Conservation (phyloP, 2,329 filamentous ascomycete genomes). For the Stagonosporopsis vannaccii region DNA sequence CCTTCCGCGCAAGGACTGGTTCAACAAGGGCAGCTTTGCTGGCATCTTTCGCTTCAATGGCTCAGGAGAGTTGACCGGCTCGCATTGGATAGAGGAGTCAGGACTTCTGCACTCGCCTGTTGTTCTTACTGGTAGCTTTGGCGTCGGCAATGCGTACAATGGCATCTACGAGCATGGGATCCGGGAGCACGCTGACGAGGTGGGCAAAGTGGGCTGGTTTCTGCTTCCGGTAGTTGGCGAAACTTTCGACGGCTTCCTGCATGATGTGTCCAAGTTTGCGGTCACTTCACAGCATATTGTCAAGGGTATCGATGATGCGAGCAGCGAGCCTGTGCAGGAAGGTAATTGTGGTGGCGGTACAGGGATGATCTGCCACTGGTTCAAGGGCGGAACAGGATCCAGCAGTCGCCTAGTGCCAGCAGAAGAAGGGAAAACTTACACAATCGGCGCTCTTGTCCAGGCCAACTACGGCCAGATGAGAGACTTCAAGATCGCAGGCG, state of each 20-base stretch:
- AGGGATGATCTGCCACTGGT: slow-evolving; percentile 71
- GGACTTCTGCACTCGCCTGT: slow-evolving; percentile 67
- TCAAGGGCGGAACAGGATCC: slow-evolving; percentile 72
- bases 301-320: slow-evolving; percentile 61
- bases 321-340: slow-evolving; percentile 62
- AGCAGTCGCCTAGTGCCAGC: slow-evolving; percentile 62
- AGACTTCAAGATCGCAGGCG: slow-evolving; percentile 66
- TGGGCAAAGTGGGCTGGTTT: slow-evolving; percentile 60
- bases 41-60: slow-evolving; percentile 68
- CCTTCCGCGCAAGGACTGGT: slow-evolving; percentile 53
- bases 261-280: slow-evolving; percentile 63
- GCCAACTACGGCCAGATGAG: slow-evolving; percentile 68
- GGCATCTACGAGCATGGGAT: slow-evolving; percentile 66
- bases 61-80: slow-evolving; percentile 68
- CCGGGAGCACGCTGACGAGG: slow-evolving; percentile 51
- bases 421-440: slow-evolving; percentile 55
- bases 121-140: slow-evolving; percentile 65
- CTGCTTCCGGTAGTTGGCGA: slow-evolving; percentile 66
- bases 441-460: slow-evolving; percentile 68
- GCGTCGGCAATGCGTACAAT: slow-evolving; percentile 65
- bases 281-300: slow-evolving; percentile 64
- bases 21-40: slow-evolving; percentile 52
- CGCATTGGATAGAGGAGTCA: slow-evolving; percentile 68
- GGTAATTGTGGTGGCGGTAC: slow-evolving; percentile 72
- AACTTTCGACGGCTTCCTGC: slow-evolving; percentile 69